A percentile compares a stretch with the other conserved stretches of the same genome.
Evolutionary conservation across 2,329 filamentous ascomycete genomes (phyloP).

Genomic region (Aspergillus japonicus): DNA sequence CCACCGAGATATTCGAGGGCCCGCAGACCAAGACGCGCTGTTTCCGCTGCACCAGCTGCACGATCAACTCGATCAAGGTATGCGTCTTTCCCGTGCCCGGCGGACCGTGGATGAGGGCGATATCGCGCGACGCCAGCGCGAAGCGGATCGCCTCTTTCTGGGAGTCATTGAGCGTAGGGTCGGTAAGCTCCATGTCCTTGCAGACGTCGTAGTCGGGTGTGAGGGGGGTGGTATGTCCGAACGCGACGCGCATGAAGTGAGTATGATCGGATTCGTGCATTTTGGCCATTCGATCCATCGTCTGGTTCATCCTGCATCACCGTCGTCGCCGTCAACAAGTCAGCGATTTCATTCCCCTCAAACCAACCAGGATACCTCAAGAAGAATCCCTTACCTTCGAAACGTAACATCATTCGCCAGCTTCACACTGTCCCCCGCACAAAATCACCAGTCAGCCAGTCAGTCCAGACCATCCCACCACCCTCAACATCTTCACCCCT

Average conservation of each 20-base stretch:
- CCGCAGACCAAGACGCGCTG: conserved; percentile 87
- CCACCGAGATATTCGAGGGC: conserved; percentile 93
- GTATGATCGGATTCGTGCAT: conserved; percentile 57
- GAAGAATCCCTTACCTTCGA: conserved; percentile 49
- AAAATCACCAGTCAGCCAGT: conserved; percentile 6
- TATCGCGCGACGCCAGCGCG: conserved; percentile 74
- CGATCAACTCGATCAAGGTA: conserved; percentile 89
- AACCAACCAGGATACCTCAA: not conserved
- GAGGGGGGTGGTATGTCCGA: conserved; percentile 58
- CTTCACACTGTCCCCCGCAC: conserved; percentile 54
- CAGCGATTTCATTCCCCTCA: no score
- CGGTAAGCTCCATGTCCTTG: conserved; percentile 53
- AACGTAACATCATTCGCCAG: conserved; percentile 66
- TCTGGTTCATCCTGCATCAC: conserved; percentile 58
- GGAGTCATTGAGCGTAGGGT: conserved; percentile 59
- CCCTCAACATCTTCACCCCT: not conserved
- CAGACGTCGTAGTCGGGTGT: conserved; percentile 48
- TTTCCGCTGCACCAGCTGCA: conserved; percentile 76
- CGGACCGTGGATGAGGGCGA: conserved; percentile 90
- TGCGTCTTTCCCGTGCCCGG: conserved; percentile 97
- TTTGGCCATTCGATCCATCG: conserved; percentile 60
- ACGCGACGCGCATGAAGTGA: conserved; percentile 59
- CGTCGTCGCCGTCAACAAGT: not conserved
- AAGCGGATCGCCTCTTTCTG: conserved; percentile 71
- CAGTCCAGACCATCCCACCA: not conserved